Evolutionary conservation across 169 alveolate genomes (phyloP).

Genomic region (Eimeria praecox): DNA sequence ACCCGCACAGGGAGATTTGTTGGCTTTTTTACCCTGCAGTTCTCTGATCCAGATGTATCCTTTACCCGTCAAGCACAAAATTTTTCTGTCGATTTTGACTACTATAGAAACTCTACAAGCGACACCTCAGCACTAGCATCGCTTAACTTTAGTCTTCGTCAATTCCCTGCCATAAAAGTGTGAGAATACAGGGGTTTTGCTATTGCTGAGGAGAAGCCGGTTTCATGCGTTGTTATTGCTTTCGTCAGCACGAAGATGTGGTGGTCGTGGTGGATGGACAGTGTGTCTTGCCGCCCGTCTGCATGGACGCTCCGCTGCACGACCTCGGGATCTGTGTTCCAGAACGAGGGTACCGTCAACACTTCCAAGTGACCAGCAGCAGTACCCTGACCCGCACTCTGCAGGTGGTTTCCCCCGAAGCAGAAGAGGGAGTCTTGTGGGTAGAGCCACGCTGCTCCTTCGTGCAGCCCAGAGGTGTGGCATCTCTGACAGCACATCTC

Average conservation of each 20-base stretch:
- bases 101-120: neutral
- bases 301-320: conserved; percentile 67
- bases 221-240: conserved; percentile 8
- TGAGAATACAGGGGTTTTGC: neutral
- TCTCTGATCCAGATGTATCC: conserved; percentile 49
- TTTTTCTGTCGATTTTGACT: neutral
- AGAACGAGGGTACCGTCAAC: conserved; percentile 50
- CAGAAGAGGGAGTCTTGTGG: conserved; percentile 70
- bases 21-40: conserved; percentile 69
- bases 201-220: neutral
- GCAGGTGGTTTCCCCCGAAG: conserved; percentile 72
- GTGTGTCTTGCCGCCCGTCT: conserved; percentile 76
- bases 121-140: neutral
- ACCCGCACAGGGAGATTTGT: conserved; percentile 62
- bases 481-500: conserved; percentile 56
- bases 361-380: conserved; percentile 41
- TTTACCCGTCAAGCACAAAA: neutral
- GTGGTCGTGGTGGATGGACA: conserved; percentile 66
- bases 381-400: conserved; percentile 55
- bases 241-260: conserved; percentile 63
- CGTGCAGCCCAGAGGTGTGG: conserved; percentile 49
- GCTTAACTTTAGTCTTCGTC: neutral
- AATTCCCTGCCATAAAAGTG: neutral
- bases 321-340: conserved; percentile 75
- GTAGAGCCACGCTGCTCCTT: conserved; percentile 72